phyloP scores from a whole-genome alignment of 23 red algal genomes.

The Gracilaria vermiculophylla region DNA sequence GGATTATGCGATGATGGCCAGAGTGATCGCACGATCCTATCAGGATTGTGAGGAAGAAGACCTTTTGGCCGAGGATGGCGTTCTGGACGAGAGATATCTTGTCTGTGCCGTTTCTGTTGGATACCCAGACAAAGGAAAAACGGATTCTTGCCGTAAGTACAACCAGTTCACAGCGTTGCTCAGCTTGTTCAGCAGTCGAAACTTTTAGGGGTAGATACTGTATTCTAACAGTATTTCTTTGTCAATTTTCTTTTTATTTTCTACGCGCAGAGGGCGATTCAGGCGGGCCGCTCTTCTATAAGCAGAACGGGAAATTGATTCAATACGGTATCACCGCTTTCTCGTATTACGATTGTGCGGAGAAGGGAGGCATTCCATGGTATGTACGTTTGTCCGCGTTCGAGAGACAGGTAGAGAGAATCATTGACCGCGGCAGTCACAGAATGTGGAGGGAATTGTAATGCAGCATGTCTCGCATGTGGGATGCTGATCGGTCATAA shows the following conservation, averaged over 20 bases:
- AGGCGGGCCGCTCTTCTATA: slow-evolving; percentile 38
- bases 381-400: slow-evolving; percentile 30
- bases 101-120: slow-evolving; percentile 42
- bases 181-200: background rate
- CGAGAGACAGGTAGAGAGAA: background rate
- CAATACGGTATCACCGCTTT: slow-evolving; percentile 47
- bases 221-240: slow-evolving; percentile 2
- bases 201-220: too few species aligned
- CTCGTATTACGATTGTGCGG: slow-evolving; percentile 17
- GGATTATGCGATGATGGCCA: slow-evolving; percentile 29
- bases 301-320: background rate
- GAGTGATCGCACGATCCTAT: slow-evolving; percentile 4
- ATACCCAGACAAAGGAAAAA: slow-evolving; percentile 36
- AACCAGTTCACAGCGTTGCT: background rate
- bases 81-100: background rate
- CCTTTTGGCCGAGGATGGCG: background rate
- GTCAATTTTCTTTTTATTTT: background rate
- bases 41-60: background rate
- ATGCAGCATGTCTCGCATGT: background rate
- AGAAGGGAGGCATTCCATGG: slow-evolving; percentile 29
- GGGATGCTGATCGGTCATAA: too few species aligned
- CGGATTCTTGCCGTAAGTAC: slow-evolving; percentile 57
- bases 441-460: background rate
- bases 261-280: slow-evolving; percentile 25
- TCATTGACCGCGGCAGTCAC: background rate